Evolutionary conservation across 768 basidiomycete genomes (phyloP).

Genomic region (Boletellus ananas): DNA sequence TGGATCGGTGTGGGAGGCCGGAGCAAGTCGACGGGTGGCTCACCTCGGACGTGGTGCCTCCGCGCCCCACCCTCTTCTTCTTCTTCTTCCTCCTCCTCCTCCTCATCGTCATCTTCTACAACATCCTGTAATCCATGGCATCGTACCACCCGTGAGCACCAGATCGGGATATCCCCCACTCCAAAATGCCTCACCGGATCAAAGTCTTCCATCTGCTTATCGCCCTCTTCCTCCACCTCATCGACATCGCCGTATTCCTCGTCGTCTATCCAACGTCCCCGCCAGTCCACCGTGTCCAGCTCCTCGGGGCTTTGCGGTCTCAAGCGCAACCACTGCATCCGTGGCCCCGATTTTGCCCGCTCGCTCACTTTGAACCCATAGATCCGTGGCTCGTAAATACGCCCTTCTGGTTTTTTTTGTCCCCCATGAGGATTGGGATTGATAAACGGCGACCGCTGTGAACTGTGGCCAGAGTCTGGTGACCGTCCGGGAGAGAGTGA

Average conservation of each 20-base stretch:
- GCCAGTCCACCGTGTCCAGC: conserved; percentile 85
- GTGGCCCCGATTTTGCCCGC: conserved; percentile 87
- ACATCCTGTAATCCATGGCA: conserved; percentile 40
- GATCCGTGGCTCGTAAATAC: conserved; percentile 87
- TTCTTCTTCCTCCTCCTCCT: conserved; percentile 44
- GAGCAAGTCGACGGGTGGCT: conserved; percentile 35
- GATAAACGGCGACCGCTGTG: conserved; percentile 56
- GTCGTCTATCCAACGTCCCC: conserved; percentile 82
- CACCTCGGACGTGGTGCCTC: conserved; percentile 33
- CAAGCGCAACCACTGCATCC: conserved; percentile 95
- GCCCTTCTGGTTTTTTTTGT: conserved; percentile 82
- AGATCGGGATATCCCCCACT: background rate
- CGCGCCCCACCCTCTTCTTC: conserved; percentile 25
- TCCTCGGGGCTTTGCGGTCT: conserved; percentile 79
- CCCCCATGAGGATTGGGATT: conserved; percentile 90
- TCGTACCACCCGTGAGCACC: conserved; percentile 11
- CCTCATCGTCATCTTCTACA: conserved; percentile 56
- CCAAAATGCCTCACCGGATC: conserved; percentile 54
- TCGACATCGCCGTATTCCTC: conserved; percentile 70
- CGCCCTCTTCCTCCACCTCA: conserved; percentile 48
- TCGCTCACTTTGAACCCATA: conserved; percentile 99
- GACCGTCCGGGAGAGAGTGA: conserved; percentile 55
- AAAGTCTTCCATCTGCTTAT: conserved; percentile 83
- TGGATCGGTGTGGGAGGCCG: conserved; percentile 39
- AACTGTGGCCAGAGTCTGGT: conserved; percentile 48